A percentile compares a stretch with the other conserved stretches of the same genome.
Conservation (phyloP, 2,329 filamentous ascomycete genomes). For the Ophiostoma piceae region DNA sequence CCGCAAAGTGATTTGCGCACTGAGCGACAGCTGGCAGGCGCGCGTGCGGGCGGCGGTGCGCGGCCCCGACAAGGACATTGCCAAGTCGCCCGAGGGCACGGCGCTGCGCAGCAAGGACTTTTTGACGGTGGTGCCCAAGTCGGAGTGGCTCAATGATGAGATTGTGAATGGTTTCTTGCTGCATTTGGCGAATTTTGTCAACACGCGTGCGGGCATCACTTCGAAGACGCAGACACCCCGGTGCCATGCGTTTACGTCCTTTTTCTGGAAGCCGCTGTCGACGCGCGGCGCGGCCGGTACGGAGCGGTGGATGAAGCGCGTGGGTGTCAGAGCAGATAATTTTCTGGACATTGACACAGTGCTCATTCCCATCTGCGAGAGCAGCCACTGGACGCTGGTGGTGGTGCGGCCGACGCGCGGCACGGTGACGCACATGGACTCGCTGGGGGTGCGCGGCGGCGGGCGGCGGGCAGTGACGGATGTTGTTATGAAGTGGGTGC, state of each 20-base stretch:
- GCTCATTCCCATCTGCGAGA: slow-evolving; percentile 62
- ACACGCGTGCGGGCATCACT: slow-evolving; percentile 50
- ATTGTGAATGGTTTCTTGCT: slow-evolving; percentile 63
- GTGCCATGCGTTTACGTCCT: slow-evolving; percentile 59
- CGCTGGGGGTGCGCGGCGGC: slow-evolving; percentile 45
- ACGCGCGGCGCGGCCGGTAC: slow-evolving; percentile 44
- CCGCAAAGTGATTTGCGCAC: slow-evolving; percentile 29
- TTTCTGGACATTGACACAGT: slow-evolving; percentile 62
- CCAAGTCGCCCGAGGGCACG: slow-evolving; percentile 45
- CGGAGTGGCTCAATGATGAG: slow-evolving; percentile 70
- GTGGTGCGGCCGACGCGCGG: slow-evolving; percentile 58
- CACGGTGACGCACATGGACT: slow-evolving; percentile 65
- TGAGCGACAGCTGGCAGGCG: slow-evolving; percentile 38
- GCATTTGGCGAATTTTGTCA: slow-evolving; percentile 55
- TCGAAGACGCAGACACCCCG: slow-evolving; percentile 47
- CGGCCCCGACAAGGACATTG: slow-evolving; percentile 36
- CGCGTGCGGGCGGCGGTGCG: slow-evolving; percentile 36
- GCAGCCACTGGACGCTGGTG: slow-evolving; percentile 66
- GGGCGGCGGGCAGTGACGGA: slow-evolving; percentile 37
- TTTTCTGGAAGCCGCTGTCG: slow-evolving; percentile 56
- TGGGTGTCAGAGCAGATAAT: slow-evolving; percentile 53
- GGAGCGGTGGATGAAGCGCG: slow-evolving; percentile 52
- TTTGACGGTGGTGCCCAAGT: slow-evolving; percentile 51
- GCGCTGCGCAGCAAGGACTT: slow-evolving; percentile 57
- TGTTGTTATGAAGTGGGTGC: slow-evolving; percentile 51